Evolutionary conservation across 352 stramenopile species (phyloP).

Genomic region (Pythium volutum): DNA sequence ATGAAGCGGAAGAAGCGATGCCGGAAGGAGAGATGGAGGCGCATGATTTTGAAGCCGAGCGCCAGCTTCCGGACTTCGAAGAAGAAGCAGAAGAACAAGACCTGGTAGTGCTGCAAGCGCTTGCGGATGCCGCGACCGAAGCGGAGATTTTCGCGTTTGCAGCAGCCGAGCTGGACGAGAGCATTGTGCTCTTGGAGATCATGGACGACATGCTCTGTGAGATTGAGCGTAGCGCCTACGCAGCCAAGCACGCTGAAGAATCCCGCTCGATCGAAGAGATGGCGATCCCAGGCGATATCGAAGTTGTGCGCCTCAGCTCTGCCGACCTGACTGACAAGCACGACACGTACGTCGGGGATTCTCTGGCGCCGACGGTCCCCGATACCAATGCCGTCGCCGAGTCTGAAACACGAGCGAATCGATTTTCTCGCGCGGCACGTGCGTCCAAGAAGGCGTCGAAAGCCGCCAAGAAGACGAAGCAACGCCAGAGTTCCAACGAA

Average conservation of each 20-base stretch:
- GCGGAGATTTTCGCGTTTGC: constrained; percentile 5
- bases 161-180: constrained; percentile 12
- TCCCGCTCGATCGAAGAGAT: neutral
- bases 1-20: constrained; percentile 9
- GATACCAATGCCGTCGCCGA: constrained; percentile 6
- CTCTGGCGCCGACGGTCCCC: constrained; percentile 16
- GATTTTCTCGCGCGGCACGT: constrained; percentile 6
- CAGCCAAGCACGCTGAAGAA: neutral
- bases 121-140: neutral
- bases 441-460: constrained; percentile 25
- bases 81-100: constrained; percentile 6
- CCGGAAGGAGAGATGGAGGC: neutral
- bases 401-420: neutral
- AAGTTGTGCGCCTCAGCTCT: constrained; percentile 22
- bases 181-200: constrained; percentile 16
- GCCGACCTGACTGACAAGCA: constrained; percentile 33
- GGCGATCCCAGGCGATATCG: constrained; percentile 3
- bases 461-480: constrained; percentile 17
- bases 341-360: constrained; percentile 27
- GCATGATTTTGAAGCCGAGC: constrained; percentile 3
- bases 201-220: constrained; percentile 16
- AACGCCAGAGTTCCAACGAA: constrained; percentile 28
- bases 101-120: neutral
- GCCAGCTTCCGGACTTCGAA: neutral
- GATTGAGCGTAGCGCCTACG: constrained; percentile 1